These are phyloP conservation scores for Populus nigra DNA, from an alignment of 345 rosid genomes.

Conservation along the genomic window DNA sequence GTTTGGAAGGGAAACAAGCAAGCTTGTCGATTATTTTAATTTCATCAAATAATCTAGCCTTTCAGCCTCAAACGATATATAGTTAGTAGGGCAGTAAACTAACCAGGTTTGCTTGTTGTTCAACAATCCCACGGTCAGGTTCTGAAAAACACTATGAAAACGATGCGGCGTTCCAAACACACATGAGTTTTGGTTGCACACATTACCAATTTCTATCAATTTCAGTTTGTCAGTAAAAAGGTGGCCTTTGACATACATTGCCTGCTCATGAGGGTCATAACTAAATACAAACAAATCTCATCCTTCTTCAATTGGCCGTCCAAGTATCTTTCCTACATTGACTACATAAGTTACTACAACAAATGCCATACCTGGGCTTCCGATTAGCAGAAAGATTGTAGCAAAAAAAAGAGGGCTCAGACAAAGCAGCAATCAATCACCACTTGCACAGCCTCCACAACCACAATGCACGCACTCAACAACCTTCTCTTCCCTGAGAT, in stretches of 20 bases:
- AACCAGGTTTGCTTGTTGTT: neutral
- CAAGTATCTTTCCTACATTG: neutral
- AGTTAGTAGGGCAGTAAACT: neutral
- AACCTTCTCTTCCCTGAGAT: conserved; percentile 80
- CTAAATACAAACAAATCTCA: neutral
- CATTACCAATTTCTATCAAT: neutral
- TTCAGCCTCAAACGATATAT: neutral
- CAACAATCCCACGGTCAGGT: neutral
- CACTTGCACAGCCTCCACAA: conserved; percentile 78
- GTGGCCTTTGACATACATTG: neutral
- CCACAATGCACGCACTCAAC: conserved; percentile 87
- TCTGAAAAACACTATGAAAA: neutral
- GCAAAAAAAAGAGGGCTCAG: neutral
- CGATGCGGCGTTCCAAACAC: neutral
- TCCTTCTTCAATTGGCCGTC: neutral
- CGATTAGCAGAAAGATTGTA: neutral
- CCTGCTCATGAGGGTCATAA: neutral
- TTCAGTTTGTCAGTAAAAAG: neutral
- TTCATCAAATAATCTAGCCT: neutral
- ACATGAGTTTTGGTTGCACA: neutral
- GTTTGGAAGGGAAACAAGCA: neutral
- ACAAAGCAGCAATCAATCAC: conserved; percentile 37
- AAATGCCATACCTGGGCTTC: neutral
- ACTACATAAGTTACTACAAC: neutral
- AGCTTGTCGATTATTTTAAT: too few species aligned